Conservation (phyloP, 2,329 filamentous ascomycete species). For the Celoporthe dispersa region DNA sequence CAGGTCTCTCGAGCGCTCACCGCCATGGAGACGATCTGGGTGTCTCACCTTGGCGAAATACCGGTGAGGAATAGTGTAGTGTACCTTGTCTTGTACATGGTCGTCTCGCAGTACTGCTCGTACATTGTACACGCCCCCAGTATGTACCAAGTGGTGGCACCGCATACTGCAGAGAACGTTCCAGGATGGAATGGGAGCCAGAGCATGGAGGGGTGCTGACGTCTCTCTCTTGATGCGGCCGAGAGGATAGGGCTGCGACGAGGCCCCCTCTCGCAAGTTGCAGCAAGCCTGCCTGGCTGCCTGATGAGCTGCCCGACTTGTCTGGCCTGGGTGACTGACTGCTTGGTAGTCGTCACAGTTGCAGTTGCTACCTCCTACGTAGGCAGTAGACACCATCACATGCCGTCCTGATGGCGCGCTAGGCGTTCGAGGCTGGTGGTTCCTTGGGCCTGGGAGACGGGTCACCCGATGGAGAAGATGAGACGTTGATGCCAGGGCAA, state of each 20-base stretch:
- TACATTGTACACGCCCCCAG: not conserved
- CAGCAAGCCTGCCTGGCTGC: not conserved
- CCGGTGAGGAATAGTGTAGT: not conserved
- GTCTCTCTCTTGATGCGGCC: not conserved
- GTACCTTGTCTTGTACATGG: not conserved
- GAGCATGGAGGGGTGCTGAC: conserved; percentile 1
- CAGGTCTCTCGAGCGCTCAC: not conserved
- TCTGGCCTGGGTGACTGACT: not conserved
- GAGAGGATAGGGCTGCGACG: conserved; percentile 9
- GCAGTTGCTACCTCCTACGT: not conserved
- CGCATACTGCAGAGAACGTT: not conserved
- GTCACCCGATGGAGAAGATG: conserved; percentile 4
- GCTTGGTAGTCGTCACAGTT: not conserved
- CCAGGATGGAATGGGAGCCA: not conserved
- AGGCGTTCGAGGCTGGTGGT: conserved; percentile 6
- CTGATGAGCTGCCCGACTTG: not conserved
- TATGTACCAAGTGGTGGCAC: not conserved
- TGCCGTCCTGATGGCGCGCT: not conserved
- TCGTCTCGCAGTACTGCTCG: not conserved
- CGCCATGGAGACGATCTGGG: not conserved
- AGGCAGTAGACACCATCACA: not conserved
- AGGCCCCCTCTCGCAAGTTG: not conserved
- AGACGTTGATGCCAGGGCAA: conserved; percentile 4
- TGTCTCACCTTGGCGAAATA: not conserved
- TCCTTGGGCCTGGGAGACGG: not conserved